phyloP scores from a whole-genome alignment of 306 rosid genomes.

The Morella rubra region DNA sequence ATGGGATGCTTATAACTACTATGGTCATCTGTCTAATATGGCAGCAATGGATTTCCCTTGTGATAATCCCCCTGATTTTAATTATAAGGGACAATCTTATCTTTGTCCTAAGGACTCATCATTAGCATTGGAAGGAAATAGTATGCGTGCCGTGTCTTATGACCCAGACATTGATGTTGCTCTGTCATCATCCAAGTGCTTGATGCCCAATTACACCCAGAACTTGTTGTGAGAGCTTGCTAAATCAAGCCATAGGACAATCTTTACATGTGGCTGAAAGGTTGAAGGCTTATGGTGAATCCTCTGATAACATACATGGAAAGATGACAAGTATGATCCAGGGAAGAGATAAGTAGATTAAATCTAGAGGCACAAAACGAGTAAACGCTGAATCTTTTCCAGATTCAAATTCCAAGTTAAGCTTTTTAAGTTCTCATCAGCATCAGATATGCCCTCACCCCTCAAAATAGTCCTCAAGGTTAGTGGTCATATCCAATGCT shows the following conservation, averaged over 20 bases:
- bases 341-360: too few species aligned
- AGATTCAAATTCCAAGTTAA: conserved; percentile 22
- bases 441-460: conserved; percentile 23
- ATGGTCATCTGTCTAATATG: too few species aligned
- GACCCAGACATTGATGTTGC: conserved; percentile 23
- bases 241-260: too few species aligned
- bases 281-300: too few species aligned
- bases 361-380: too few species aligned
- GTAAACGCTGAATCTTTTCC: too few species aligned
- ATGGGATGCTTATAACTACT: too few species aligned
- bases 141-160: conserved; percentile 20
- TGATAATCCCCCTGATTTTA: conserved; percentile 14
- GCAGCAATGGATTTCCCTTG: neutral
- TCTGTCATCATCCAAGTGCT: neutral
- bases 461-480: conserved; percentile 28
- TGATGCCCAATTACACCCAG: conserved; percentile 22
- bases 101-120: conserved; percentile 28
- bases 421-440: conserved; percentile 17
- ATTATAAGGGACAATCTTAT: conserved; percentile 8
- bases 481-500: conserved; percentile 23
- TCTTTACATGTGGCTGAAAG: conserved; percentile 23
- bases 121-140: conserved; percentile 21
- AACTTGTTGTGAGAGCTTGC: too few species aligned
- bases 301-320: too few species aligned
- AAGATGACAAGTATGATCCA: too few species aligned